Conservation (phyloP, 192 early-diverging fungal species). For the Backusella parvicylindrica region DNA sequence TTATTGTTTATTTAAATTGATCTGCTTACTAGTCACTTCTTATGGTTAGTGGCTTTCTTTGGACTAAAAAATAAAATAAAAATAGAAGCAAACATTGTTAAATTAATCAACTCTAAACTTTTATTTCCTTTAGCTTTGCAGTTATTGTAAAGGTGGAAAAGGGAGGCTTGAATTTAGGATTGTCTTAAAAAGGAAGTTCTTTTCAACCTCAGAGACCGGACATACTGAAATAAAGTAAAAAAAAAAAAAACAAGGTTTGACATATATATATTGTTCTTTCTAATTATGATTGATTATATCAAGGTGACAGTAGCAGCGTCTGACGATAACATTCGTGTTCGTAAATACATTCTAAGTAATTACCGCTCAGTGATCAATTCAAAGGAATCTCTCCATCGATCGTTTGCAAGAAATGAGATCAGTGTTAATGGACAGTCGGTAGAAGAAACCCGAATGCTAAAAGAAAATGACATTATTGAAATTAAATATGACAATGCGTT, state of each 20-base stretch:
- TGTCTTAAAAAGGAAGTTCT: background rate
- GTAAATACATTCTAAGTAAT: constrained; percentile 7
- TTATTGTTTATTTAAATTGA: too few species aligned
- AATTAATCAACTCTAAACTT: too few species aligned
- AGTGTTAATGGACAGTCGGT: constrained; percentile 49
- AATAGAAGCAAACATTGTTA: too few species aligned
- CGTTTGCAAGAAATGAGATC: constrained; percentile 37
- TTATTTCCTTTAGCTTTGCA: too few species aligned
- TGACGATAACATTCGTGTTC: background rate
- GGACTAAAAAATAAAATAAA: background rate
- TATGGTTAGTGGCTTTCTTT: background rate
- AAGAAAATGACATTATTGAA: constrained; percentile 44
- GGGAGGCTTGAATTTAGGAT: background rate
- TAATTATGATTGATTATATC: constrained; percentile 7
- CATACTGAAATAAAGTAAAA: background rate
- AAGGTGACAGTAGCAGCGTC: constrained; percentile 4
- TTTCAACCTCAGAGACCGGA: background rate
- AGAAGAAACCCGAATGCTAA: constrained; percentile 46
- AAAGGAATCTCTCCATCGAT: constrained; percentile 15
- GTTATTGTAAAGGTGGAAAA: too few species aligned
- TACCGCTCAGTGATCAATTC: constrained; percentile 10
- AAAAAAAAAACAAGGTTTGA: too few species aligned
- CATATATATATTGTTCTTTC: background rate
- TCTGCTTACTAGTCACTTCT: background rate
- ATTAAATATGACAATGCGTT: constrained; percentile 41